Evolutionary conservation across 169 alveolate species (phyloP).

Genomic region (Babesia caballi): DNA sequence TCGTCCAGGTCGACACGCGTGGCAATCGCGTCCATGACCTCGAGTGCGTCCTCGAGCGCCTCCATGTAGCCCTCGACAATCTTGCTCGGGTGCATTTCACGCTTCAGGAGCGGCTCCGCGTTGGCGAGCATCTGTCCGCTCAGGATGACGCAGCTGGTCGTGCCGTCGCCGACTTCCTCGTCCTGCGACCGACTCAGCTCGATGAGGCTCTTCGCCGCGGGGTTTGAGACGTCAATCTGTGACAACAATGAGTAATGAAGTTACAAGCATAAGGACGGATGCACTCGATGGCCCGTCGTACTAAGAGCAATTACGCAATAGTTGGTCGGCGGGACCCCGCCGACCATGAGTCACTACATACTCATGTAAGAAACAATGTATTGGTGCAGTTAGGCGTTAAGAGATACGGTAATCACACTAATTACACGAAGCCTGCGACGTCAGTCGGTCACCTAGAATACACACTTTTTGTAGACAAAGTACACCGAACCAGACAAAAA

Average conservation of each 20-base stretch:
- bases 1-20: conserved; percentile 83
- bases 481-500: background rate
- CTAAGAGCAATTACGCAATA: too few relatives aligned
- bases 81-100: conserved; percentile 94
- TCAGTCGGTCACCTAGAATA: too few relatives aligned
- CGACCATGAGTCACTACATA: too few relatives aligned
- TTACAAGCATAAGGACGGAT: too few relatives aligned
- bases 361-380: too few relatives aligned
- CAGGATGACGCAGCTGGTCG: conserved; percentile 94
- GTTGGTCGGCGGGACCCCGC: too few relatives aligned
- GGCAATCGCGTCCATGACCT: conserved; percentile 86
- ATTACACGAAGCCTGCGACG: too few relatives aligned
- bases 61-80: conserved; percentile 92
- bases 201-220: conserved; percentile 98
- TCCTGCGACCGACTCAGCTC: conserved; percentile 96
- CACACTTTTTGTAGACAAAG: too few relatives aligned
- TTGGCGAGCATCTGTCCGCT: conserved; percentile 96
- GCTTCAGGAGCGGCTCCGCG: conserved; percentile 91
- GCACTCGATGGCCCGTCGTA: too few relatives aligned
- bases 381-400: too few relatives aligned
- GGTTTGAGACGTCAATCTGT: conserved; percentile 95
- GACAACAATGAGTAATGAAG: background rate
- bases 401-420: too few relatives aligned
- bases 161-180: conserved; percentile 99
- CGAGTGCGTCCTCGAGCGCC: conserved; percentile 89